Evolutionary conservation across 2,329 filamentous ascomycete species (phyloP).

Genomic region (Acephala macrosclerotiorum): DNA sequence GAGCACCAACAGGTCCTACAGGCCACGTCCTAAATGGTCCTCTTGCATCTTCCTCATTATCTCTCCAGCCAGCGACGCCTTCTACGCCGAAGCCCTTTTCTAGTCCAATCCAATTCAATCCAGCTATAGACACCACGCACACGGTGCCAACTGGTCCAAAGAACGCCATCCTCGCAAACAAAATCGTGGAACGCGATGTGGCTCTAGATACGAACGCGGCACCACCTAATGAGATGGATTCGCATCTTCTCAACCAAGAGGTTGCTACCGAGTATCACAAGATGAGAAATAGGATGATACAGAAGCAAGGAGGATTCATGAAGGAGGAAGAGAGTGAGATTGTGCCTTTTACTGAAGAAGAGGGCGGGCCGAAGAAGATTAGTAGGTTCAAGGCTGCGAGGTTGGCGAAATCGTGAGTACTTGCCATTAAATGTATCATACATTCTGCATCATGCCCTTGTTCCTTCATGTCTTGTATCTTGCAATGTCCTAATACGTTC

Average conservation of each 20-base stretch:
- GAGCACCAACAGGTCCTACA: slow-evolving; percentile 31
- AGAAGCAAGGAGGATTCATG: slow-evolving; percentile 82
- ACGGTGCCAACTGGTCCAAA: slow-evolving; percentile 46
- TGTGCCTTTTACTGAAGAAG: slow-evolving; percentile 70
- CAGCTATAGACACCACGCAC: slow-evolving; percentile 28
- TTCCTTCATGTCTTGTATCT: background rate
- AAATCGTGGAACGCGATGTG: slow-evolving; percentile 61
- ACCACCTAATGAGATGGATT: slow-evolving; percentile 73
- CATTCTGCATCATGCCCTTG: background rate
- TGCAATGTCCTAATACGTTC: background rate
- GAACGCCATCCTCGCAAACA: slow-evolving; percentile 63
- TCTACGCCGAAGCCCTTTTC: slow-evolving; percentile 37
- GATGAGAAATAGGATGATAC: slow-evolving; percentile 82
- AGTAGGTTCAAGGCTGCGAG: slow-evolving; percentile 79
- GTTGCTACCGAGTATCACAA: slow-evolving; percentile 85
- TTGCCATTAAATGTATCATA: background rate
- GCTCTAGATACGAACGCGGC: slow-evolving; percentile 41
- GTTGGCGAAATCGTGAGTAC: slow-evolving; percentile 57
- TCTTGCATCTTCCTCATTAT: slow-evolving; percentile 32
- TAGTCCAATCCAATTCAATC: slow-evolving; percentile 37
- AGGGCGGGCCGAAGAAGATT: slow-evolving; percentile 67
- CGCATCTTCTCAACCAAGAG: slow-evolving; percentile 75
- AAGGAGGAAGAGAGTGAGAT: slow-evolving; percentile 70
- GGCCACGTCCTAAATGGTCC: slow-evolving; percentile 29
- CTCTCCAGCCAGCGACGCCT: slow-evolving; percentile 36